These are phyloP conservation scores for Triglochin maritima DNA, from an alignment of 106 monocot genomes.

Conservation along the genomic window DNA sequence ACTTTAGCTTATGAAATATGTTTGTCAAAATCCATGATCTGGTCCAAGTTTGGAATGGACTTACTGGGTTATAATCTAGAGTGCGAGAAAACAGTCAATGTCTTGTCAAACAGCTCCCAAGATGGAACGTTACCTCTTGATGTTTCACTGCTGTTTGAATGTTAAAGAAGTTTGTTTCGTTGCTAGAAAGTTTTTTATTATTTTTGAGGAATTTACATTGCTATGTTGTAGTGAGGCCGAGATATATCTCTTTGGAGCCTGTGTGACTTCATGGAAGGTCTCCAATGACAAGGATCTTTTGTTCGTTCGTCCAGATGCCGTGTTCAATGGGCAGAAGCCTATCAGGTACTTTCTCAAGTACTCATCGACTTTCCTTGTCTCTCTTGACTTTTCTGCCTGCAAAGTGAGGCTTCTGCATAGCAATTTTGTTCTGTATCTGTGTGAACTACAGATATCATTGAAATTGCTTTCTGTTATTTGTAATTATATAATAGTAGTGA, in stretches of 20 bases:
- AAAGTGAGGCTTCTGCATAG: neutral
- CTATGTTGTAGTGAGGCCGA: constrained; percentile 60
- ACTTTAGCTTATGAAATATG: too few species aligned
- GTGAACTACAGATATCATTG: too few species aligned
- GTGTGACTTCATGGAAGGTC: constrained; percentile 80
- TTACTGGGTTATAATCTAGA: too few species aligned
- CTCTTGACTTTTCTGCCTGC: neutral
- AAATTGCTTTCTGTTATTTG: too few species aligned
- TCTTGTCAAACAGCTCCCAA: too few species aligned
- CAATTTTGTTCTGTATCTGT: too few species aligned
- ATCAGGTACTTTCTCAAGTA: constrained; percentile 47
- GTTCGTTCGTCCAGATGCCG: constrained; percentile 97
- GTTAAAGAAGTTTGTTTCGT: neutral
- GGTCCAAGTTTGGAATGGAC: too few species aligned
- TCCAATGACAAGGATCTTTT: constrained; percentile 61
- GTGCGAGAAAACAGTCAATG: too few species aligned
- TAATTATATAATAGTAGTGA: too few species aligned
- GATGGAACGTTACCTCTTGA: too few species aligned
- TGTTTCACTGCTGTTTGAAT: neutral
- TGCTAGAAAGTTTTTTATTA: neutral
- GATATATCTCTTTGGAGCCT: constrained; percentile 88
- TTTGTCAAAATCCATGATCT: too few species aligned
- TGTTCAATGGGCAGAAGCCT: constrained; percentile 86
- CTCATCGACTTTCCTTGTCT: neutral
- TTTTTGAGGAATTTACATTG: neutral